These are phyloP conservation scores for Pseudogymnoascus sp. DNA, from an alignment of 2,329 filamentous ascomycete genomes.

Conservation along the genomic window DNA sequence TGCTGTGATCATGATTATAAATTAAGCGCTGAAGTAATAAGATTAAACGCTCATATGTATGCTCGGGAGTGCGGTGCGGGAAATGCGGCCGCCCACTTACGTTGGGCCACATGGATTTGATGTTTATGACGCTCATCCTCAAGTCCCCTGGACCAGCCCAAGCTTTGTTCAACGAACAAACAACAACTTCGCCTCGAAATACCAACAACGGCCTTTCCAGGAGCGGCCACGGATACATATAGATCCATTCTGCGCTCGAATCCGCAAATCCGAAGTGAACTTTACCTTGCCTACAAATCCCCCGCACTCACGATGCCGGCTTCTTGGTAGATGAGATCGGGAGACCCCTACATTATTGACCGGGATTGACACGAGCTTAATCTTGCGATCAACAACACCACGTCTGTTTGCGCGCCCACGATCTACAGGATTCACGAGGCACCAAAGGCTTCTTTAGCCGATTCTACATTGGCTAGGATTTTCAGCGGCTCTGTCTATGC, in stretches of 20 bases:
- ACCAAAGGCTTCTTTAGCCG: neutral
- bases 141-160: neutral
- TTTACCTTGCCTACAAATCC: neutral
- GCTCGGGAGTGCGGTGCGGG: neutral
- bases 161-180: slow-evolving; percentile 6
- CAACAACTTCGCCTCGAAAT: neutral
- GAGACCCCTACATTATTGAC: slow-evolving; percentile 4
- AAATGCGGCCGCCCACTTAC: slow-evolving; percentile 5
- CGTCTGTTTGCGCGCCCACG: neutral
- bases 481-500: neutral
- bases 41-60: neutral
- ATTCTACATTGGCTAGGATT: neutral
- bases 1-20: neutral
- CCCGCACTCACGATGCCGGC: neutral
- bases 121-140: slow-evolving; percentile 7
- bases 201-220: neutral
- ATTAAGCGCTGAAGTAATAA: neutral
- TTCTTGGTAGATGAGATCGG: neutral
- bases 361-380: slow-evolving; percentile 7
- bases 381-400: slow-evolving; percentile 7
- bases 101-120: slow-evolving; percentile 7
- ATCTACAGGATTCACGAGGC: neutral
- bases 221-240: neutral
- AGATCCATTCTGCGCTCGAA: neutral
- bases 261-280: neutral